These are phyloP conservation scores for Gloeophyllum trabeum DNA, from an alignment of 768 basidiomycete genomes.

Conservation along the genomic window DNA sequence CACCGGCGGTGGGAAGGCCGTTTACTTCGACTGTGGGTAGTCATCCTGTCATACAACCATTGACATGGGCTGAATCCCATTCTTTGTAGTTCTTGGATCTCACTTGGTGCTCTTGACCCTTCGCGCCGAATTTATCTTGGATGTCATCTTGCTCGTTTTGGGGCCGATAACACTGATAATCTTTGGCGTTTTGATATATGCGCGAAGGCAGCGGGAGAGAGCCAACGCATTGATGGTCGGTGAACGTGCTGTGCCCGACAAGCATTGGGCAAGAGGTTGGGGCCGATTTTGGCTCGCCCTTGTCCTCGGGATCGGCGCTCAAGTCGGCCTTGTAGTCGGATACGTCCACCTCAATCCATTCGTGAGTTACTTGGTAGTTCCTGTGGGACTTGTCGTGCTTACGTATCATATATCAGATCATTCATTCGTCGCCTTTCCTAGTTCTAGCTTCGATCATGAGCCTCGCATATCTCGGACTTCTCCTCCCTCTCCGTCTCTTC, in stretches of 20 bases:
- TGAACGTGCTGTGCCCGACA: too few relatives aligned
- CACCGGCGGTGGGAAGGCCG: not conserved
- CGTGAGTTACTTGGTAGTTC: conserved; percentile 29
- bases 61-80: not conserved
- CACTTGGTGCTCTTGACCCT: not conserved
- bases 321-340: conserved; percentile 34
- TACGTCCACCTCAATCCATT: conserved; percentile 52
- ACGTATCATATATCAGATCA: conserved; percentile 28
- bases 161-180: not conserved
- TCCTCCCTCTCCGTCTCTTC: conserved; percentile 25
- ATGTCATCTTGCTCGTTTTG: not conserved
- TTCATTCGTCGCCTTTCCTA: conserved; percentile 44
- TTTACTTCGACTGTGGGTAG: not conserved
- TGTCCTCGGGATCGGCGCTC: conserved; percentile 28
- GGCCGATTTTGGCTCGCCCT: conserved; percentile 56
- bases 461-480: conserved; percentile 37
- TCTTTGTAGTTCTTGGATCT: not conserved
- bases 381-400: not conserved
- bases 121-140: not conserved
- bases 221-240: too few relatives aligned
- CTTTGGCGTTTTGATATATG: not conserved
- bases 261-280: conserved; percentile 21
- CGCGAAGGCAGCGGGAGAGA: too few relatives aligned
- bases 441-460: conserved; percentile 38
- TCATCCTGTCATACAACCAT: not conserved